Percentiles rank a stretch among this genome's conserved stretches.
Conservation (phyloP, 1,139 yeast species). For the Saccharomyces pastorianus region DNA sequence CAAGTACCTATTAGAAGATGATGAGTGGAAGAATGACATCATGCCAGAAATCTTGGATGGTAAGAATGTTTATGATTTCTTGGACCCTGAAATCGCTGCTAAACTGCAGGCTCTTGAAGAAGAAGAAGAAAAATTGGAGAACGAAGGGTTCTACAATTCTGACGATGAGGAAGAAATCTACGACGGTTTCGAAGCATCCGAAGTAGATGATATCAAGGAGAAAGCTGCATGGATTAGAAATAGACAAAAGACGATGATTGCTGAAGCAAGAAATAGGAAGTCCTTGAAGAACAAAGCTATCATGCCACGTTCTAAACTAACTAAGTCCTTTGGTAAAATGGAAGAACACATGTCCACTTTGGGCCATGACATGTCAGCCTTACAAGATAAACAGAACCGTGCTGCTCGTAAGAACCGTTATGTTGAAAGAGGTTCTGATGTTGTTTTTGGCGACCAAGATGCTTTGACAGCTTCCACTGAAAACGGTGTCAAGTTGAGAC, state of each 20-base stretch:
- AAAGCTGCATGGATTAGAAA: constrained; percentile 95
- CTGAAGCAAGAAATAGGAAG: constrained; percentile 81
- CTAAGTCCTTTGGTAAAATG: constrained; percentile 71
- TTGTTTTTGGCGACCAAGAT: constrained; percentile 43
- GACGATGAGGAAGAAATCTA: constrained; percentile 79
- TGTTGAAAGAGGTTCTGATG: constrained; percentile 65
- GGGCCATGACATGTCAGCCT: constrained; percentile 75
- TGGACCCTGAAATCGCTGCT: constrained; percentile 90
- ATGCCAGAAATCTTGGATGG: constrained; percentile 97
- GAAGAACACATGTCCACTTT: constrained; percentile 81
- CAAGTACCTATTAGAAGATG: constrained; percentile 84
- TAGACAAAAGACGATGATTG: constrained; percentile 87
- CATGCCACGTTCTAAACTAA: constrained; percentile 85
- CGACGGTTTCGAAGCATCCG: constrained; percentile 61
- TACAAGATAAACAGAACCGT: constrained; percentile 43
- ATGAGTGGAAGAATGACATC: constrained; percentile 93
- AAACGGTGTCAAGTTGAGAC: constrained; percentile 42
- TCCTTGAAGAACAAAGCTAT: constrained; percentile 79
- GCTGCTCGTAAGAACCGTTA: constrained; percentile 36
- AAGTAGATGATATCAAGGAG: constrained; percentile 62
- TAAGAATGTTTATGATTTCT: constrained; percentile 91
- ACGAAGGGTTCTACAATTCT: constrained; percentile 91
- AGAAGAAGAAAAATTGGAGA: constrained; percentile 89
- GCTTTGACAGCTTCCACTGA: constrained; percentile 23
- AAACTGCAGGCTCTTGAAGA: constrained; percentile 92